Conservation (phyloP, 495 filamentous ascomycete species). For the Lentithecium fluviatile region DNA sequence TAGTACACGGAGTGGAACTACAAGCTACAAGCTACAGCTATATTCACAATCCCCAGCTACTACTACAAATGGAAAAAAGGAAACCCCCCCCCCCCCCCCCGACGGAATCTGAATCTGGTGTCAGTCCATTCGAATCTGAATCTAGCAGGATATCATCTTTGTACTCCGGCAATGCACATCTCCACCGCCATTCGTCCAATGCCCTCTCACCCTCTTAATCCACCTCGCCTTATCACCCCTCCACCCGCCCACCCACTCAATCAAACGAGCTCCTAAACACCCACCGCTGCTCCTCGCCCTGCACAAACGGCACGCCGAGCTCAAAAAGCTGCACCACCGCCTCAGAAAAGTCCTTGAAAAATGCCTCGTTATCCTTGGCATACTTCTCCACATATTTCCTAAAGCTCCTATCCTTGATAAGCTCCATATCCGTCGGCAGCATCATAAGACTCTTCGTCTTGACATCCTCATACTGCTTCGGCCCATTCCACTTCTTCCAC, state of each 20-base stretch:
- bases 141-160: slow-evolving; percentile 22
- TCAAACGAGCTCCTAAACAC: slow-evolving; percentile 65
- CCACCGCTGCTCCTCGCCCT: slow-evolving; percentile 63
- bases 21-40: neutral
- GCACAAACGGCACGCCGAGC: slow-evolving; percentile 87
- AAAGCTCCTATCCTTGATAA: slow-evolving; percentile 88
- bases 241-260: neutral
- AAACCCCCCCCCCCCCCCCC: too few species aligned
- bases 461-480: slow-evolving; percentile 80
- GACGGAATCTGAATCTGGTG: too few species aligned
- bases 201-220: neutral
- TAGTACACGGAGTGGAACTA: too few species aligned
- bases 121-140: slow-evolving; percentile 16
- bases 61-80: too few species aligned
- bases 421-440: slow-evolving; percentile 86
- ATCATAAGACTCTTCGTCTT: slow-evolving; percentile 88
- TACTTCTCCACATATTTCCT: slow-evolving; percentile 82
- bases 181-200: neutral
- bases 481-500: slow-evolving; percentile 91
- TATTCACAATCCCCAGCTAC: too few species aligned
- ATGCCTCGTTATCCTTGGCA: slow-evolving; percentile 84
- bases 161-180: slow-evolving; percentile 27
- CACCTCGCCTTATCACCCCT: neutral
- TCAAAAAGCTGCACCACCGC: slow-evolving; percentile 83
- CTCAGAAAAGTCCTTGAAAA: slow-evolving; percentile 89